These are phyloP conservation scores for Bullera alba DNA, from an alignment of 768 basidiomycete species.

Conservation along the genomic window DNA sequence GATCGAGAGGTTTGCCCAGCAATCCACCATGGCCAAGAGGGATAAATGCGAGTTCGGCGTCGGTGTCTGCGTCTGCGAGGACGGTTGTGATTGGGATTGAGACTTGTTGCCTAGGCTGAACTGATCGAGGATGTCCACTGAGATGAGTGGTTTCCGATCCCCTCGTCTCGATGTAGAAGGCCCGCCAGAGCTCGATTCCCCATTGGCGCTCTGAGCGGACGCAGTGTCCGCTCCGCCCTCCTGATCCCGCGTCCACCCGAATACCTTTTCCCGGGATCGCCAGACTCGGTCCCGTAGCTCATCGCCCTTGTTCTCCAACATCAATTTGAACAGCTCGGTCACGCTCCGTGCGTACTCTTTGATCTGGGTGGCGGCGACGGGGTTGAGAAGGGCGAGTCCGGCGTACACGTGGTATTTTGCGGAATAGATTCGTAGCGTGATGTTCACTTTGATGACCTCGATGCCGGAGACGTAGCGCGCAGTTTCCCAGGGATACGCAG, in stretches of 20 bases:
- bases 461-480: conserved; percentile 93
- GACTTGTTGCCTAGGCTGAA: conserved; percentile 67
- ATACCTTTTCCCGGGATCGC: conserved; percentile 67
- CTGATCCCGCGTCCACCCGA: conserved; percentile 50
- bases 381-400: conserved; percentile 95
- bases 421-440: conserved; percentile 88
- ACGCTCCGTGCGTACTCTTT: conserved; percentile 79
- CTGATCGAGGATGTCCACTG: conserved; percentile 74
- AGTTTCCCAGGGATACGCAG: conserved; percentile 84
- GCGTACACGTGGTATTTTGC: conserved; percentile 99
- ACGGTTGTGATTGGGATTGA: not conserved
- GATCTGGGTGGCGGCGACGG: conserved; percentile 77
- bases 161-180: not conserved
- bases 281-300: conserved; percentile 65
- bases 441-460: conserved; percentile 96
- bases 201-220: too few species aligned
- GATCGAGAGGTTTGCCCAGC: conserved; percentile 81
- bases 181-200: not conserved
- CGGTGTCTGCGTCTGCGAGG: not conserved
- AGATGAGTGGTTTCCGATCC: conserved; percentile 64
- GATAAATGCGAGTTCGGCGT: conserved; percentile 81
- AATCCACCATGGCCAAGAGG: conserved; percentile 95
- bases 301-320: conserved; percentile 60
- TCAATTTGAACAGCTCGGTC: conserved; percentile 89
- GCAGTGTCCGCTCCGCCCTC: conserved; percentile 26